phyloP scores from a whole-genome alignment of 805 yeast species.

The Myxozyma kluyveri region DNA sequence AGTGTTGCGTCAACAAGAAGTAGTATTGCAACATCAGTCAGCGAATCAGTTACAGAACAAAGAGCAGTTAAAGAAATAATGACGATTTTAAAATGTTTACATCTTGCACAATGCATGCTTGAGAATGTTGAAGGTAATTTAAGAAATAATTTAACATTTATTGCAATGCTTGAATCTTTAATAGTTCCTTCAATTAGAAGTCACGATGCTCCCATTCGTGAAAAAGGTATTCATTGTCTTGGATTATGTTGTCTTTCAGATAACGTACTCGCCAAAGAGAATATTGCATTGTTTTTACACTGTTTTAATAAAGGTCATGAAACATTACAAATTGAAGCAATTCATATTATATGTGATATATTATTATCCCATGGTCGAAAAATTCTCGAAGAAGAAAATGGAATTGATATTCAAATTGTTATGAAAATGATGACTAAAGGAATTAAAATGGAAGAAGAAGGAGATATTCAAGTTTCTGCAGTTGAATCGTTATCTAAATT shows the following conservation, averaged over 20 bases:
- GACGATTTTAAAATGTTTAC: slow-evolving; percentile 54
- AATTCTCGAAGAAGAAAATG: slow-evolving; percentile 50
- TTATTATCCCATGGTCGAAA: slow-evolving; percentile 71
- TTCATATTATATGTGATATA: slow-evolving; percentile 73
- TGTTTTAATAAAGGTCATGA: slow-evolving; percentile 68
- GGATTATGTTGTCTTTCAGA: slow-evolving; percentile 80
- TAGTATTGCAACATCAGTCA: slow-evolving; percentile 1
- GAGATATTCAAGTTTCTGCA: slow-evolving; percentile 70
- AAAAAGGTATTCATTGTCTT: slow-evolving; percentile 67
- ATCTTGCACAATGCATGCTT: slow-evolving; percentile 65
- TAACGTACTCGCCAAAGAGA: slow-evolving; percentile 57
- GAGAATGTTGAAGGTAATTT: slow-evolving; percentile 54
- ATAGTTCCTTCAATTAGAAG: slow-evolving; percentile 75
- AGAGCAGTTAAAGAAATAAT: slow-evolving; percentile 29
- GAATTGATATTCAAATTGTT: slow-evolving; percentile 17
- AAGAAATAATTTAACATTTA: slow-evolving; percentile 61
- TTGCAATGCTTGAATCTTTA: slow-evolving; percentile 69
- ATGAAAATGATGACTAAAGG: slow-evolving; percentile 38
- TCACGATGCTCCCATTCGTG: slow-evolving; percentile 52
- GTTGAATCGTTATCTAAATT: slow-evolving; percentile 86
- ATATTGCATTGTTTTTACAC: slow-evolving; percentile 63
- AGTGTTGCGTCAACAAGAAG: slow-evolving; percentile 3
- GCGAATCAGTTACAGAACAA: slow-evolving; percentile 29
- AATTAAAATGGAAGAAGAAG: slow-evolving; percentile 41
- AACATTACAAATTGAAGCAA: slow-evolving; percentile 56